Evolutionary conservation across 2,329 filamentous ascomycete species (phyloP), one percentile per base, ranked within the genome.

Genomic region (Paracoccidioides lutzii): DNA sequence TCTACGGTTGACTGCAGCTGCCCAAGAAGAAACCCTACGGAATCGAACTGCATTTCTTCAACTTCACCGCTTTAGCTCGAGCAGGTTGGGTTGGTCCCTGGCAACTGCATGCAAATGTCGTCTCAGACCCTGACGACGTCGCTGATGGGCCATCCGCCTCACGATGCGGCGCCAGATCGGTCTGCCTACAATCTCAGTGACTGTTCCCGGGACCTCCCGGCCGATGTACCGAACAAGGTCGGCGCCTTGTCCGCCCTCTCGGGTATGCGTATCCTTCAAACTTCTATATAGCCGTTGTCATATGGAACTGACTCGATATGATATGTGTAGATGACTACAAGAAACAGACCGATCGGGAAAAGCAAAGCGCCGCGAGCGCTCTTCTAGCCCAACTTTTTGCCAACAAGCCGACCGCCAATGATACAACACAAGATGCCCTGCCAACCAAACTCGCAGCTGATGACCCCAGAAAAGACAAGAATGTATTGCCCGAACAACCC

Each of bases 71-170:
- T 51, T 51, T 55, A 49, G 44, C 40, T 51, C 14, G 30, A 6
- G 28, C 32, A n/a, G 52, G 44, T 32, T 60, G 55, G 55, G 53
- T 55, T 57, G 56, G 43, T 60, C 54, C 22, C 55, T 57, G 61
- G 60, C 64, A 63, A 57, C 62, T 65, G 66, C 65, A 64, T 71
- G 68, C 68, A 69, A 22, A 72, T 73, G 71, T 73, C 71, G 63
- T 73, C 71, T 67, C 71, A 72, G 69, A 72, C 71, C 69, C 72
- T 73, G 71, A 72, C 70, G 66, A 71, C 71, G 69, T 71, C 71
- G 68, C 68, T 71, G 64, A 66, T 74, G 69, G 70, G 71, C 65
- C 71, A 54, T 70, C 67, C 67, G 63, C 71, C 71, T 64, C 69
- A 68, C 62, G 70, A 73, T 64, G 63, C 71, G 64, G 70, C 69